Evolutionary conservation across 768 basidiomycete genomes (phyloP), one percentile per base, ranked within the genome.

Genomic region (Naematelia encephala): DNA sequence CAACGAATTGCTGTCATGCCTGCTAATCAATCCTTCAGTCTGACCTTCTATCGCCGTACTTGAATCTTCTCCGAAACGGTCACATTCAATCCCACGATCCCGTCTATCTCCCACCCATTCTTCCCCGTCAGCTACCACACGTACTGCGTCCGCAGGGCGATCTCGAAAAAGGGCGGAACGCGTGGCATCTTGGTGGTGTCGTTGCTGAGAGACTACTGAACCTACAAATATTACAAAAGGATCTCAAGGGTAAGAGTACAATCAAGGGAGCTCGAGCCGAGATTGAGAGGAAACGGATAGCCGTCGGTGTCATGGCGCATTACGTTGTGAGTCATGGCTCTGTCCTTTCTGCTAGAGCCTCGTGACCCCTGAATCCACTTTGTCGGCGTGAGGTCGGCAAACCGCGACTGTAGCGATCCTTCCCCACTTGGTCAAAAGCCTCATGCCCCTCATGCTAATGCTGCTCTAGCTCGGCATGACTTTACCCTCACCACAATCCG

Each of bases 11-110:
- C 16, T 51, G 10, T 22, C 12, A 25, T 34, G 19, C 22, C 14
- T 28, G 54, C 53, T 51, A 19, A 60, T 39, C n/a, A n/a, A n/a
- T 28, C 23, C 1, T n/a, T 0, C 56, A 69, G 69, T 65, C 57
- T 23, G 61, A 70, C 19, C 63, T 73, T n/a, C 65, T 70, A 12
- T 56, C 59, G 25, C 69, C 69, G 2, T 47, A 68, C 0, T 52
- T 73, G 5, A 56, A 54, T 14, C 58, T 73, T 1, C 67, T 70
- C 46, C 57, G 67, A 1, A 62, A 73, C 39, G 69, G 72, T 4
- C 69, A 70, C 23, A 70, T 73, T 13, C 72, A 73, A 56, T 28
- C 59, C 1, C 54, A 52, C 19, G 72, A 73, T 56, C 72, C 69
- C 3, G 62, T 67, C 2, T 57, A 56, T 21, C 54, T 70, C 5